These are phyloP conservation scores for Ogataea minuta DNA, from an alignment of 805 yeast genomes.

Conservation along the genomic window DNA sequence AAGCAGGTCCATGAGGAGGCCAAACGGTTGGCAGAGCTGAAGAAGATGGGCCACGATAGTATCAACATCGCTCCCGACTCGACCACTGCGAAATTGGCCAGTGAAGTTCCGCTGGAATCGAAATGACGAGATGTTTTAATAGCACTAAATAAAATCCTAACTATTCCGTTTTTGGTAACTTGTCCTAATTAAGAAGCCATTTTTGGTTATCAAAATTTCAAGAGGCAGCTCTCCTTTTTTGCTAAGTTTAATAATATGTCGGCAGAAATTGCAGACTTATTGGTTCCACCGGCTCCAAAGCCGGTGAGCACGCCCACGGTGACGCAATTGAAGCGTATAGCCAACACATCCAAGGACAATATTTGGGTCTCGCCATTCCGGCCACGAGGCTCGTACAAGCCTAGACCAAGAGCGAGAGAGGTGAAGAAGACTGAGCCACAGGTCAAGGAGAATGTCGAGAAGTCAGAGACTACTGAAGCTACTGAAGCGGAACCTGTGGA, in stretches of 20 bases:
- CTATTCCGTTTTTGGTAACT: slow-evolving; percentile 13
- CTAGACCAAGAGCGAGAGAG: background rate
- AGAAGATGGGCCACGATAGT: slow-evolving; percentile 34
- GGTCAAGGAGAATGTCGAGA: slow-evolving; percentile 8
- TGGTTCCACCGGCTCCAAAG: slow-evolving; percentile 12
- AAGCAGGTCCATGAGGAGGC: slow-evolving; percentile 74
- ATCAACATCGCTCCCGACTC: slow-evolving; percentile 16
- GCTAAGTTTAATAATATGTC: slow-evolving; percentile 18
- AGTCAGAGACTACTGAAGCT: slow-evolving; percentile 4
- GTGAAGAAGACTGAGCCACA: background rate
- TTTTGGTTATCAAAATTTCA: slow-evolving; percentile 16
- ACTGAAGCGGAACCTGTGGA: slow-evolving; percentile 4
- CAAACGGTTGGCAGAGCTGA: slow-evolving; percentile 60
- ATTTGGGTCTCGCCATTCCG: slow-evolving; percentile 34
- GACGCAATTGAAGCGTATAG: slow-evolving; percentile 24
- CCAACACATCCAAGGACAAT: slow-evolving; percentile 16
- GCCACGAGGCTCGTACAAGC: slow-evolving; percentile 11
- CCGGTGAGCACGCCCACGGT: slow-evolving; percentile 13
- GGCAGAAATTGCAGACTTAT: slow-evolving; percentile 21
- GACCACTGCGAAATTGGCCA: slow-evolving; percentile 19
- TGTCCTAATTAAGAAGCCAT: slow-evolving; percentile 19
- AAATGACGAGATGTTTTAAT: slow-evolving; percentile 9
- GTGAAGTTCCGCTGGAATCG: slow-evolving; percentile 26
- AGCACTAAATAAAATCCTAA: slow-evolving; percentile 1
- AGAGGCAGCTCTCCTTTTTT: slow-evolving; percentile 12